Conservation (phyloP, 176 grass and related monocot species). For the Metroxylon sagu region DNA sequence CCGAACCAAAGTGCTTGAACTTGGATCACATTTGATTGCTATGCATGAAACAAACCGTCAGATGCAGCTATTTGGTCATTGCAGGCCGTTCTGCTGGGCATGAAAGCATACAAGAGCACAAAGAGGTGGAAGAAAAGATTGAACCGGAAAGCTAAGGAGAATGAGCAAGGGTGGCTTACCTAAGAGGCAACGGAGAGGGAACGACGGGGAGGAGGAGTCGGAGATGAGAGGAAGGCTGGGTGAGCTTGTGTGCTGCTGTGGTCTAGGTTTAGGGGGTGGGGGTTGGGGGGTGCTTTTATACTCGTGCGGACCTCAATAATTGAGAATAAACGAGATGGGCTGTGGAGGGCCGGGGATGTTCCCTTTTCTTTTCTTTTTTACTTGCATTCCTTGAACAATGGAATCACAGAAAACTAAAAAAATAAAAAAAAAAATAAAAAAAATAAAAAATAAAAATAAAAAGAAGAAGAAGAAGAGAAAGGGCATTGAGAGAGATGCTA, state of each 20-base stretch:
- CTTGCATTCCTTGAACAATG: conserved; percentile 47
- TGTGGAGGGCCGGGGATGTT: conserved; percentile 25
- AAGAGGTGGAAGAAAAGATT: too few relatives aligned
- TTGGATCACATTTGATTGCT: too few relatives aligned
- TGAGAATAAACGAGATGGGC: not conserved
- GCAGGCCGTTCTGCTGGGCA: too few relatives aligned
- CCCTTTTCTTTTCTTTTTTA: conserved; percentile 36
- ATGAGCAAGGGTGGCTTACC: too few relatives aligned
- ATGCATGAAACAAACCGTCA: too few relatives aligned
- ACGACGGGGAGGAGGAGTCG: too few relatives aligned
- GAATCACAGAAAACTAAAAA: conserved; percentile 69
- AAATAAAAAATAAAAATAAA: conserved; percentile 39
- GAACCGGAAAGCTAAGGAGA: too few relatives aligned
- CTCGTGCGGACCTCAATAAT: not conserved
- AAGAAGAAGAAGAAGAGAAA: conserved; percentile 83
- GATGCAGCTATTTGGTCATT: too few relatives aligned
- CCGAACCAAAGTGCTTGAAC: too few relatives aligned
- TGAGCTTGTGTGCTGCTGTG: not conserved
- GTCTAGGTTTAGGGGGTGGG: not conserved
- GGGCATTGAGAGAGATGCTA: conserved; percentile 46
- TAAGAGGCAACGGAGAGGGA: too few relatives aligned
- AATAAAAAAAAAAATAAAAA: conserved; percentile 2
- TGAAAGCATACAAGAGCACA: too few relatives aligned
- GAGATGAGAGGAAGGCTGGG: too few relatives aligned
- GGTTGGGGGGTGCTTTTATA: conserved; percentile 14